Evolutionary conservation across 331 rosid species (phyloP).

Genomic region (Pyracantha coccinea): DNA sequence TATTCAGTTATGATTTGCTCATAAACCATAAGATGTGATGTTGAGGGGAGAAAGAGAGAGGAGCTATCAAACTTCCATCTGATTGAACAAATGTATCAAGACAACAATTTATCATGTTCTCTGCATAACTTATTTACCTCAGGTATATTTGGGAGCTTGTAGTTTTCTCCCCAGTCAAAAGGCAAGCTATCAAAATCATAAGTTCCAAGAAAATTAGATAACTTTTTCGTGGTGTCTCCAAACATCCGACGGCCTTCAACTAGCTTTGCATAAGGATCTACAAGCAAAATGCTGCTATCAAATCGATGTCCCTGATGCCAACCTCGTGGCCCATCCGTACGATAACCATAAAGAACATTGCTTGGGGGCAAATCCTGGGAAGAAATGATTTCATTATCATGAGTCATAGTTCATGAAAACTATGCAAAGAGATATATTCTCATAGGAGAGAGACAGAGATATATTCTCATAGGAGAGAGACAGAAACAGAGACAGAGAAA

Average conservation of each 20-base stretch:
- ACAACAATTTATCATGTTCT: not conserved
- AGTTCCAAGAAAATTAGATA: constrained; percentile 69
- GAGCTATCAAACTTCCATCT: not conserved
- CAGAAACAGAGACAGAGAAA: too few relatives aligned
- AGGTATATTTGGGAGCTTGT: constrained; percentile 76
- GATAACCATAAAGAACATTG: constrained; percentile 73
- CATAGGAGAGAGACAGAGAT: too few relatives aligned
- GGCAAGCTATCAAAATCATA: constrained; percentile 75
- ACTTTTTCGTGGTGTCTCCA: constrained; percentile 57
- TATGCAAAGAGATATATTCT: too few relatives aligned
- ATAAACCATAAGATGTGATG: not conserved
- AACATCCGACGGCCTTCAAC: constrained; percentile 79
- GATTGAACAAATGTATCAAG: not conserved
- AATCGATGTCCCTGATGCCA: constrained; percentile 87
- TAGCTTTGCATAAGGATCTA: constrained; percentile 93
- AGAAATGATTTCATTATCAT: not conserved
- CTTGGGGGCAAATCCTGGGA: constrained; percentile 71
- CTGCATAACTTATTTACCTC: constrained; percentile 47
- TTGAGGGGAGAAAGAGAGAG: not conserved
- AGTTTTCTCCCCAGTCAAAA: constrained; percentile 89
- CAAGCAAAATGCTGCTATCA: constrained; percentile 63
- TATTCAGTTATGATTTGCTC: not conserved
- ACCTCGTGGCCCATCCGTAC: constrained; percentile 73
- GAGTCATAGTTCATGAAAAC: not conserved
- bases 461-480: too few relatives aligned